These are phyloP conservation scores for Pythium dissimile DNA, from an alignment of 352 stramenopile genomes.

Conservation along the genomic window DNA sequence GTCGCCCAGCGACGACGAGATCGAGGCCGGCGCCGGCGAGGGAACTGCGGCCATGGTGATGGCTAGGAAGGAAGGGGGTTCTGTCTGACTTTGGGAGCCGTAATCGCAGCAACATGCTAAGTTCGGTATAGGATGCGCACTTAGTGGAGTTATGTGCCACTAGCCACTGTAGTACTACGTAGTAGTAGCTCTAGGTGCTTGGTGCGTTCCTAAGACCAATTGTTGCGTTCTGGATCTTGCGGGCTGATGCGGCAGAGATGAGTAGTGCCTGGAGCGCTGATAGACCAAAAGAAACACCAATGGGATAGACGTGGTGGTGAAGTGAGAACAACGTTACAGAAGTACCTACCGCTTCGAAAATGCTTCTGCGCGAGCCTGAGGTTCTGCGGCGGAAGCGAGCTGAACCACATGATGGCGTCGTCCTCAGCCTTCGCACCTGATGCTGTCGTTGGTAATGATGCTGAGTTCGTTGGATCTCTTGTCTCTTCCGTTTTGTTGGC, in stretches of 20 bases:
- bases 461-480: not conserved
- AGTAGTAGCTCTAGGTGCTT: too few relatives aligned
- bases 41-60: not conserved
- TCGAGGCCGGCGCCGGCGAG: not conserved
- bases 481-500: not conserved
- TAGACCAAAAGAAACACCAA: not conserved
- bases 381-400: slow-evolving; percentile 60
- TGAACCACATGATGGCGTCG: slow-evolving; percentile 63
- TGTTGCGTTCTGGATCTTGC: slow-evolving; percentile 15
- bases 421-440: slow-evolving; percentile 9
- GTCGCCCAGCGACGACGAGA: not conserved
- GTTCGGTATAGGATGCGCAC: not conserved
- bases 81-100: too few relatives aligned
- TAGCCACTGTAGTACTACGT: not conserved
- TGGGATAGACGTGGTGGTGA: not conserved
- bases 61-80: not conserved
- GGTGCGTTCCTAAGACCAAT: too few relatives aligned
- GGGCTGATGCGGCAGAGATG: not conserved
- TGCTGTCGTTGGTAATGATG: not conserved
- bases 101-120: not conserved
- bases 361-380: slow-evolving; percentile 60
- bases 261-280: slow-evolving; percentile 18
- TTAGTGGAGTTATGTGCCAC: not conserved
- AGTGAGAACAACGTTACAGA: not conserved
- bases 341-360: slow-evolving; percentile 45